Evolutionary conservation across 192 early-diverging fungal genomes (phyloP), one percentile per base, ranked within the genome.

Genomic region (Umbelopsis isabellina): DNA sequence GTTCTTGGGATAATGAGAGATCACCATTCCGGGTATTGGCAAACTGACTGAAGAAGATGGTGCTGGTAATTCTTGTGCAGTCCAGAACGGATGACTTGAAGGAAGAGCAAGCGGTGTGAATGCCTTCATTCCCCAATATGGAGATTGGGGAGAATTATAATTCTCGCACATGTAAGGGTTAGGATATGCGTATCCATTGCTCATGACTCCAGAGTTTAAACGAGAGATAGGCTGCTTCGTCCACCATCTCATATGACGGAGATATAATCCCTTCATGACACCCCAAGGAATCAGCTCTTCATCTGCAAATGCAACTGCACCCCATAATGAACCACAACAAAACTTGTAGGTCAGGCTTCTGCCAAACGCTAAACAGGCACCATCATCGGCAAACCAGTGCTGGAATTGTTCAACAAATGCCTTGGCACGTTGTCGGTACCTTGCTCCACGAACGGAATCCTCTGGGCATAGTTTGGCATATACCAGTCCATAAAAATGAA

Each of bases 321-420:
- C 35, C 69, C 69, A 71, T 10, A 51, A 71, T 37, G 52, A 53
- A 18, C 52, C 69, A 46, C 35, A 23, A 10, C 52, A 51, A 13
- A 71, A 71, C 20, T 52, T 53, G 41, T 71, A 71, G 3, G 27
- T 37, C 21, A 71, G 20, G 4, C 48, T 51, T 33, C 69, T 52
- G 3, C 69, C 69, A 61, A 61, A 71, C 7, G 69, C 52, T 3
- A 71, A 46, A 20, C 33, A 33, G 21, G 69, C 35, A 27, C 69
- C 69, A 61, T 71, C 69, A 18, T 53, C 69, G 51, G 52, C 46
- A 71, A 71, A 71, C 69, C 69, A 71, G 53, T 71, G 69, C 41
- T 71, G 69, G 53, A 44, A 71, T 2, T 71, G 50, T 12, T 61
- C 25, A 15, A 51, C 69, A 61, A 71, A 71, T 1, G 13, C 0